Evolutionary conservation across 2,329 filamentous ascomycete genomes (phyloP).

Genomic region (Drechslerella stenobrocha): DNA sequence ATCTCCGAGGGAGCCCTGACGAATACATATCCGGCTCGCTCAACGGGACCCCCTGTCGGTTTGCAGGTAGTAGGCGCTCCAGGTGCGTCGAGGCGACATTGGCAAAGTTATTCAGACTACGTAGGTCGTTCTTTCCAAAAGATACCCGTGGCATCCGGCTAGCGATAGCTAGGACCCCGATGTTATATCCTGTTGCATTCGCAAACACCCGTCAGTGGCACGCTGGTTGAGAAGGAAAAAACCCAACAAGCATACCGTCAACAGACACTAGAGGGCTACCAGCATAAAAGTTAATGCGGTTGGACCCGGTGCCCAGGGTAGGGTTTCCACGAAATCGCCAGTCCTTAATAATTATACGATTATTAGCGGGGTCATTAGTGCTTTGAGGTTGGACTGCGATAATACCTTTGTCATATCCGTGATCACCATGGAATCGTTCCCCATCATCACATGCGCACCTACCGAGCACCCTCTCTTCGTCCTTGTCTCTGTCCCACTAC

Average conservation of each 20-base stretch:
- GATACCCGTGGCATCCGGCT: constrained; percentile 1
- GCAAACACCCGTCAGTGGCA: not conserved
- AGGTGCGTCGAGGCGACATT: constrained; percentile 41
- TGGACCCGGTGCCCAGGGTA: constrained; percentile 50
- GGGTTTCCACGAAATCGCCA: constrained; percentile 55
- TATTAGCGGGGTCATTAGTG: no score
- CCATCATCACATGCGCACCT: constrained; percentile 55
- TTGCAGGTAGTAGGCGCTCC: constrained; percentile 37
- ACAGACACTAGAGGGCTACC: constrained; percentile 54
- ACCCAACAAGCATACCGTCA: constrained; percentile 52
- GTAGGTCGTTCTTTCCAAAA: constrained; percentile 41
- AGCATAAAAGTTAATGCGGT: constrained; percentile 55
- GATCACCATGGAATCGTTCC: constrained; percentile 54
- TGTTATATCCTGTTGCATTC: constrained; percentile 25
- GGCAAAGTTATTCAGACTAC: constrained; percentile 41
- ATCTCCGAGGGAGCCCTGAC: no score
- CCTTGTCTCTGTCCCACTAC: constrained; percentile 34
- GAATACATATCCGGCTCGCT: not conserved
- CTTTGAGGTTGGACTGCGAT: no score
- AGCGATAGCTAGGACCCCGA: constrained; percentile 35
- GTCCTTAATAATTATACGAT: constrained; percentile 50
- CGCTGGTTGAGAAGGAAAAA: not conserved
- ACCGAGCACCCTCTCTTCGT: constrained; percentile 54
- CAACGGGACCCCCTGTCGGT: constrained; percentile 1
- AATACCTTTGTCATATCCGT: constrained; percentile 54